Evolutionary conservation across 1,284 basidiomycete genomes (phyloP).

Genomic region (Sparassis latifolia): DNA sequence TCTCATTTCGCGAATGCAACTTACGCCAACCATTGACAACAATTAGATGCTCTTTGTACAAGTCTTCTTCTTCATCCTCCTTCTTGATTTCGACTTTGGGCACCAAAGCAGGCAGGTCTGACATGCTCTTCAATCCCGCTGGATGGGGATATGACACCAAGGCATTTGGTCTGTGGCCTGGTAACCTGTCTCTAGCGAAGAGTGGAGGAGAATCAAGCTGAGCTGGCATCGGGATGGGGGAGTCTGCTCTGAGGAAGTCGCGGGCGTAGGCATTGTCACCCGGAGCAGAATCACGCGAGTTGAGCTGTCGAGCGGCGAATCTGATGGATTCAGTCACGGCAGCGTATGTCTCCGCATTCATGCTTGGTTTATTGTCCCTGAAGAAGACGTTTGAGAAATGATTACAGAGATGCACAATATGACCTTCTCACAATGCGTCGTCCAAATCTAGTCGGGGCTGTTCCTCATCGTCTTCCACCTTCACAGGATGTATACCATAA

Average conservation of each 20-base stretch:
- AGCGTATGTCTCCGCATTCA: slow-evolving; percentile 23
- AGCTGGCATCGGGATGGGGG: slow-evolving; percentile 26
- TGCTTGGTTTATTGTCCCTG: slow-evolving; percentile 28
- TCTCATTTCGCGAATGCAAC: neutral
- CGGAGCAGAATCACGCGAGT: slow-evolving; percentile 10
- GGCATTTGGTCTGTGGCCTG: slow-evolving; percentile 10
- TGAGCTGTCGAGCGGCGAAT: slow-evolving; percentile 5
- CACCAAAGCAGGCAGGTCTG: slow-evolving; percentile 17
- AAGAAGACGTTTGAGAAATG: neutral
- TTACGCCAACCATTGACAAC: slow-evolving; percentile 55
- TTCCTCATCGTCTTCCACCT: slow-evolving; percentile 1
- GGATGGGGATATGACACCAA: neutral
- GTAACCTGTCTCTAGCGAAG: slow-evolving; percentile 35
- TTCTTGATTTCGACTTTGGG: slow-evolving; percentile 22
- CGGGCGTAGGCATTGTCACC: slow-evolving; percentile 6
- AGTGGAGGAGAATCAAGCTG: slow-evolving; percentile 34
- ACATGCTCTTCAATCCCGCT: neutral
- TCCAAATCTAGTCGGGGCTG: slow-evolving; percentile 5
- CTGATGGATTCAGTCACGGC: slow-evolving; percentile 15
- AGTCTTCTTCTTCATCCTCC: slow-evolving; percentile 35
- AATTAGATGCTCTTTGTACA: slow-evolving; percentile 41
- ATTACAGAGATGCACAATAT: too few relatives aligned
- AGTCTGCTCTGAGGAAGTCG: slow-evolving; percentile 28
- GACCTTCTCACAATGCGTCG: slow-evolving; percentile 11
- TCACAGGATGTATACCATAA: slow-evolving; percentile 1